phyloP scores from a whole-genome alignment of 352 stramenopile species.

The Phytophthora nicotianae region DNA sequence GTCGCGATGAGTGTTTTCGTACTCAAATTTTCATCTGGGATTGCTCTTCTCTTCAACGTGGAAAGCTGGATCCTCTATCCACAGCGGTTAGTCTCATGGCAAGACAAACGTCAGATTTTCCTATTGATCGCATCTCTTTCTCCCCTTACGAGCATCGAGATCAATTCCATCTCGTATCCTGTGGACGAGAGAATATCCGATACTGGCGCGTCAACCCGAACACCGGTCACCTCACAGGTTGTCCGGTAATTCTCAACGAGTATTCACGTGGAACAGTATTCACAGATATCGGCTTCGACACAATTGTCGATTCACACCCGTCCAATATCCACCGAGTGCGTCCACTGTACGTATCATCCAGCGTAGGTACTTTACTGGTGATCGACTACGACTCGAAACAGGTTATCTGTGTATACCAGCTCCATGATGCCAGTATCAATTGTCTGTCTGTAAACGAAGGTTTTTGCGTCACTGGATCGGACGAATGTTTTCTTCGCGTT shows the following conservation, averaged over 20 bases:
- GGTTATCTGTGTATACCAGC: constrained; percentile 89
- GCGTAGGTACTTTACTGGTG: constrained; percentile 74
- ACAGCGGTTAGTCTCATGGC: constrained; percentile 52
- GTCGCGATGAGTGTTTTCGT: constrained; percentile 62
- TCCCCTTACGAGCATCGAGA: constrained; percentile 77
- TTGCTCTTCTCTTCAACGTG: constrained; percentile 36
- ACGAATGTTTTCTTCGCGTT: constrained; percentile 88
- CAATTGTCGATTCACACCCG: constrained; percentile 56
- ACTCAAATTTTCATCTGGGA: constrained; percentile 85
- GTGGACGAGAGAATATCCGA: constrained; percentile 91
- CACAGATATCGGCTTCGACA: constrained; percentile 88
- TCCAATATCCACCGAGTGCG: constrained; percentile 58
- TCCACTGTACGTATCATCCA: constrained; percentile 82
- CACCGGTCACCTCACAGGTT: constrained; percentile 68
- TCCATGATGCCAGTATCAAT: constrained; percentile 88
- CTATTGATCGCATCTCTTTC: constrained; percentile 73
- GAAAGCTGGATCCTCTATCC: background rate
- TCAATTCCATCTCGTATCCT: constrained; percentile 81
- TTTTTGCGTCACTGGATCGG: constrained; percentile 89
- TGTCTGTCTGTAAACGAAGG: constrained; percentile 87
- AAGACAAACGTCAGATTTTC: constrained; percentile 89
- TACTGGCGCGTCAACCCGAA: constrained; percentile 84
- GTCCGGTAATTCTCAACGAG: constrained; percentile 88
- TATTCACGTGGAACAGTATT: constrained; percentile 88
- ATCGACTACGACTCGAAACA: constrained; percentile 84